Evolutionary conservation across 768 basidiomycete genomes (phyloP).

Genomic region (Strobilomyces confusus): DNA sequence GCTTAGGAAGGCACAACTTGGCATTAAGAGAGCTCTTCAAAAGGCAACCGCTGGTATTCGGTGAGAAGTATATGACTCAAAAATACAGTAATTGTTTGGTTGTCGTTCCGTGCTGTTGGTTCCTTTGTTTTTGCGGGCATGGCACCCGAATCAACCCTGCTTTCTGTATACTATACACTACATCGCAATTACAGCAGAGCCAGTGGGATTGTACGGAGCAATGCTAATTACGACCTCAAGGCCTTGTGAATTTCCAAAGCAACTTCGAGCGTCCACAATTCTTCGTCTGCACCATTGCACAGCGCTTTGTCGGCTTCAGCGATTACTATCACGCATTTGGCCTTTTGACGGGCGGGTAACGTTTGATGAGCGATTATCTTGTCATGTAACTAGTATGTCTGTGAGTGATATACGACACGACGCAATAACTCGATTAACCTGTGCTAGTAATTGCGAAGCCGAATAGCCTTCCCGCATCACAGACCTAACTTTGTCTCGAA

Average conservation of each 20-base stretch:
- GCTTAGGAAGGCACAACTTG: conserved; percentile 91
- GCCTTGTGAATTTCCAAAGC: conserved; percentile 75
- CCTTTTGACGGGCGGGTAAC: conserved; percentile 76
- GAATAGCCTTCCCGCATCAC: conserved; percentile 90
- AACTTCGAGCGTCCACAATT: conserved; percentile 89
- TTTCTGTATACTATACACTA: conserved; percentile 6
- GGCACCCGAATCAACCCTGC: conserved; percentile 13
- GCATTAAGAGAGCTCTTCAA: conserved; percentile 95
- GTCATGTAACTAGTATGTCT: conserved; percentile 73
- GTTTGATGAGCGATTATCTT: conserved; percentile 79
- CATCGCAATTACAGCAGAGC: background rate
- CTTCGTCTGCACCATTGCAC: conserved; percentile 96
- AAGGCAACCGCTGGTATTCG: conserved; percentile 93
- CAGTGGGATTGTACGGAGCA: background rate
- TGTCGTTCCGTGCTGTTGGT: conserved; percentile 17
- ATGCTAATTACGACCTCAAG: conserved; percentile 27
- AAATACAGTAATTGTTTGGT: conserved; percentile 17
- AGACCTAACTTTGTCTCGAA: conserved; percentile 69
- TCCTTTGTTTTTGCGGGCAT: conserved; percentile 9
- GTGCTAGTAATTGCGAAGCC: conserved; percentile 80
- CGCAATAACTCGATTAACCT: conserved; percentile 50
- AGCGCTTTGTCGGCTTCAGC: conserved; percentile 96
- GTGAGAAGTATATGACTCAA: conserved; percentile 36
- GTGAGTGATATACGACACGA: conserved; percentile 7
- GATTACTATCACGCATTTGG: conserved; percentile 73